Conservation (phyloP, 1,284 basidiomycete genomes). For the Coriolopsis trogii region DNA sequence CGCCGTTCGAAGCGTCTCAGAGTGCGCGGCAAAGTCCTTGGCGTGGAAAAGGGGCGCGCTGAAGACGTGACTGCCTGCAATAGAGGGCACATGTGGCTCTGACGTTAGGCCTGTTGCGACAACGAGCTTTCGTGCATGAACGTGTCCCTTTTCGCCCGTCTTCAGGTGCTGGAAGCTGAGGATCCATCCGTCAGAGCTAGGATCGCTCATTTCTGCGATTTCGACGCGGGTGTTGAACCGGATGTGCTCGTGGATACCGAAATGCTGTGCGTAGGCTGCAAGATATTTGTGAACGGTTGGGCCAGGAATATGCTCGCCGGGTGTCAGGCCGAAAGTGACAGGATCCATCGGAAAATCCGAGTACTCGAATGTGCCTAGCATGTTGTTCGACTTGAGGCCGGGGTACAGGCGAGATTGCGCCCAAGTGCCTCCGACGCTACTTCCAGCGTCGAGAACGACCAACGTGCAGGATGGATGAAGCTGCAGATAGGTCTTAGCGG, state of each 20-base stretch:
- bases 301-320: conserved; percentile 3
- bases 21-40: neutral
- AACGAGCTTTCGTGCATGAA: neutral
- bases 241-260: neutral
- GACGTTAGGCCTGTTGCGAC: conserved; percentile 1
- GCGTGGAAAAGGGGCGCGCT: neutral
- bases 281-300: neutral
- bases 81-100: neutral
- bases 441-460: neutral
- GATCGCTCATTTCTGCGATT: neutral
- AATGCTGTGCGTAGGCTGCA: neutral
- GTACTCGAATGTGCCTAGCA: conserved; percentile 1
- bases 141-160: neutral
- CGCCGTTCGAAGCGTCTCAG: neutral
- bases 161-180: neutral
- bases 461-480: neutral
- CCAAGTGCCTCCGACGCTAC: neutral
- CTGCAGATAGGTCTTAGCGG: conserved; percentile 1
- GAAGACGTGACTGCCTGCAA: neutral
- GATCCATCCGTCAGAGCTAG: neutral
- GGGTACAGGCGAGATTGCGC: neutral
- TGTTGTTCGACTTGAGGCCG: neutral
- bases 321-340: neutral
- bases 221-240: conserved; percentile 1
- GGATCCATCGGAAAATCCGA: neutral